Base-by-base conservation (phyloP, 176 grass and related monocot species). In the Musa troglodytarum region DNA sequence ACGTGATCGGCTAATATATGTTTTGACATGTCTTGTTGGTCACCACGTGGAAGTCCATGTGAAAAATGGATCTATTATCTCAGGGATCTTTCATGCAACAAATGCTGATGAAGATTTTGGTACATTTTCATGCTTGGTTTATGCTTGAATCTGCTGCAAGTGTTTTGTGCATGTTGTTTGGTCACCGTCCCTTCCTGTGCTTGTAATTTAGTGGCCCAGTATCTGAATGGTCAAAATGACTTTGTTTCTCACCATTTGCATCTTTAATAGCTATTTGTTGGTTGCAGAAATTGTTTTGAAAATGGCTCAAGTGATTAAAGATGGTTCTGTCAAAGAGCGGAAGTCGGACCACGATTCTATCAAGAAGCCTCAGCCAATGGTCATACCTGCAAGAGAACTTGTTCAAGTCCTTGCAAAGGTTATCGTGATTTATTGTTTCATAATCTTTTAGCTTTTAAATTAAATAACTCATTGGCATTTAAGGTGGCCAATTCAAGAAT, bases 51-150 rank as follows among this genome's bases (percentile, higher is more conserved):
- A 99, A 14, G 91, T 99, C 53, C 91, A 88, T 84, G 86, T 95
- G 49, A 95, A 99, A 82, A 94, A 99, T 81, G 96, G 96, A 9
- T 95, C 96, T 77, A 50, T 99, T 69, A 84, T 99, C 74, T 99
- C 96, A 81, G 96, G 95, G 84, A 99, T 99, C 74, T 92, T 99
- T 69, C 86, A 99, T 72, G 86, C 86, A 82, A 78, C 96, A 63
- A 89, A 89, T 88, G 83, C 81, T 28, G 91, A 92, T 77, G 89
- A 87, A 88, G 96, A 89, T 86, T 92, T 95, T 0, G 96, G 96
- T 99, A 92, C 51, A 15, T 19, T 20, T 16, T 5, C 43, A 69
- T 69, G 10, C 16, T 52, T 21, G 68, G 14, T 70, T 70, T 70
- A 49, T 51, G 17, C 2, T 70, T 49, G 49, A 50, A 50, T 70